These are phyloP conservation scores for Rhododendron simsii DNA, from an alignment of 148 eudicot species.

Conservation along the genomic window DNA sequence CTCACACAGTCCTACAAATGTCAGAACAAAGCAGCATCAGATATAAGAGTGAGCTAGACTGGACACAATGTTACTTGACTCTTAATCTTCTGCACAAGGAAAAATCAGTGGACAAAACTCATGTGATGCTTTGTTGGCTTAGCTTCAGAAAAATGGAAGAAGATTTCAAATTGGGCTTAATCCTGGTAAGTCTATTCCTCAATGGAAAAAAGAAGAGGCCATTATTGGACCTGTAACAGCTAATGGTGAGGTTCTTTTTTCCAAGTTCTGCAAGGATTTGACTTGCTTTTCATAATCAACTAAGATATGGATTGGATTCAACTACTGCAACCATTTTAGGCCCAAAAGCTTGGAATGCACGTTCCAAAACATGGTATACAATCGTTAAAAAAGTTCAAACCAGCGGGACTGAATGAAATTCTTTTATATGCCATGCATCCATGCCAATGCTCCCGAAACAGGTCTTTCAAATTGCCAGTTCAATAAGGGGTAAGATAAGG, in stretches of 20 bases:
- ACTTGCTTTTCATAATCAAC: not conserved
- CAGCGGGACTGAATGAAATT: not conserved
- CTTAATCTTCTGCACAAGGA: not conserved
- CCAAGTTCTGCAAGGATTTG: not conserved
- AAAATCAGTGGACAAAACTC: not conserved
- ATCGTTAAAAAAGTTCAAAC: not conserved
- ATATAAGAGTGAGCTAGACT: not conserved
- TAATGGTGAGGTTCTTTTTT: not conserved
- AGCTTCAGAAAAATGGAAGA: not conserved
- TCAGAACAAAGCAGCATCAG: not conserved
- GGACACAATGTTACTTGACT: not conserved
- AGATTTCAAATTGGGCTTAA: not conserved
- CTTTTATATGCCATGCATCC: not conserved
- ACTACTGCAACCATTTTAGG: not conserved
- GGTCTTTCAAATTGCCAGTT: not conserved
- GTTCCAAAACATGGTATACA: not conserved
- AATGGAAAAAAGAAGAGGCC: not conserved
- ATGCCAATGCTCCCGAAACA: not conserved
- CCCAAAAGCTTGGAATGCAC: not conserved
- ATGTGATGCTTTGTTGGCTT: not conserved
- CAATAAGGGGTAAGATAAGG: not conserved
- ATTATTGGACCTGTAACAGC: not conserved
- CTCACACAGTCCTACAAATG: constrained; percentile 65
- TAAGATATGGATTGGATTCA: not conserved
- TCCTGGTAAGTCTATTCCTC: not conserved